Base-by-base conservation (phyloP, 2,329 filamentous ascomycete species). In the Macroventuria anomochaeta region DNA sequence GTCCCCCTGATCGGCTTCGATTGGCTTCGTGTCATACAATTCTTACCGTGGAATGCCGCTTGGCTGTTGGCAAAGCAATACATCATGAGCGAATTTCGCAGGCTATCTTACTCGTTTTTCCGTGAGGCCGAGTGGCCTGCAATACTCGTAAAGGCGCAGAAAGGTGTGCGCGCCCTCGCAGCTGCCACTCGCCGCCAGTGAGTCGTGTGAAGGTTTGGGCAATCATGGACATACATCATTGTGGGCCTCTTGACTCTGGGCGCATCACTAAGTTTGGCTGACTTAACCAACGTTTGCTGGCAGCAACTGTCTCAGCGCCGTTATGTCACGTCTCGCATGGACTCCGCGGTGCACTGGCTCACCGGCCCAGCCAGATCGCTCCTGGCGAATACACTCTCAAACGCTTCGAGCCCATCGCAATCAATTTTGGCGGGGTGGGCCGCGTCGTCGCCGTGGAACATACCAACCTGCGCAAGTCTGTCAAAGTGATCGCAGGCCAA, bases 261-360 rank as follows among this genome's bases (percentile, higher is more conserved):
- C 58, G 53, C 53, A 55, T 56, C 53, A 56, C 61, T 58, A 62
- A 54, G 38, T 50, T 41, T 58, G 55, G 44, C 44, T 49, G 51
- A 44, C 44, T 44, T 46, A 44, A 49, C 61, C 61, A 62, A 58
- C 62, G 61, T 64, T 62, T 58, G 61, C 59, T 59, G 44, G 53
- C 46, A 54, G 33, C 40, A 60, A 48, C 53, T 58, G 62, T 62
- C 60, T 63, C 58, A 64, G 58, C 46, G 29, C 39, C 36, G 53
- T 63, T 53, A 33, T 52, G 60, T 61, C 55, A 54, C 55, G 52
- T 50, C 51, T 49, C 44, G 51, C 44, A 54, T 57, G 11, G 43
- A 49, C 48, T 47, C 41, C 39, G 33, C 39, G 28, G 44, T 40
- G 44, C 43, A 41, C 38, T 41, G 38, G 33, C 34, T 39, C 26